Conservation (phyloP, 2,329 filamentous ascomycete species). For the Microdochium bolleyi region DNA sequence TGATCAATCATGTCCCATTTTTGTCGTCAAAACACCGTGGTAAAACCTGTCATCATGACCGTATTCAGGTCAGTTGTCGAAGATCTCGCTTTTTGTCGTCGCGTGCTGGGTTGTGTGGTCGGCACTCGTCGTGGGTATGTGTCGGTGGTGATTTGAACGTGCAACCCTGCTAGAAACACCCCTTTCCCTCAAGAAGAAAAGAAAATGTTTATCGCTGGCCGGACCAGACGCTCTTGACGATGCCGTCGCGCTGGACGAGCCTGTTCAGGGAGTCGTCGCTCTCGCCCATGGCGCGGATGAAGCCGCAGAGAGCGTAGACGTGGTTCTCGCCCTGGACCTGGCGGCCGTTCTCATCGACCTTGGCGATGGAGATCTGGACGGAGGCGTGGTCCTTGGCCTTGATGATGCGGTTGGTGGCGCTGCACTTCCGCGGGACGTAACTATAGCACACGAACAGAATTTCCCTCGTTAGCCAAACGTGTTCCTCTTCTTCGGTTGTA, state of each 20-base stretch:
- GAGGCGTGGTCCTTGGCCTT: conserved; percentile 99
- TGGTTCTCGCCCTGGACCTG: conserved; percentile 92
- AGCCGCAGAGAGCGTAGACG: conserved; percentile 93
- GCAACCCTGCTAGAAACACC: conserved; percentile 8
- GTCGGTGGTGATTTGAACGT: conserved; percentile 3
- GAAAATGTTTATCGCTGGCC: conserved; percentile 48
- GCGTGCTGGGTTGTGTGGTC: not conserved
- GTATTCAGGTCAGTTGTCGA: not conserved
- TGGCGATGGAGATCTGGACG: conserved; percentile 93
- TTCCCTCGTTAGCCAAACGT: conserved; percentile 15
- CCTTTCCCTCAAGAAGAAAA: conserved; percentile 2
- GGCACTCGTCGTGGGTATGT: not conserved
- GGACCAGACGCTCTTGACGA: conserved; percentile 96
- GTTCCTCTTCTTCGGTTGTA: conserved; percentile 2
- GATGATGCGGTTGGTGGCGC: conserved; percentile 99
- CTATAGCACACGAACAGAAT: conserved; percentile 33
- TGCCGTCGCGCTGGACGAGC: conserved; percentile 89
- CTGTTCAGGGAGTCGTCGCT: conserved; percentile 94
- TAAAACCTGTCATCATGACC: conserved; percentile 6
- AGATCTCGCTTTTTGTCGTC: not conserved
- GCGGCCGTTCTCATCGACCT: conserved; percentile 98
- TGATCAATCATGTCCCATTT: conserved; percentile 16
- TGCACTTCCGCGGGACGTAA: conserved; percentile 99
- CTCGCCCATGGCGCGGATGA: conserved; percentile 97
- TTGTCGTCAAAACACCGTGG: conserved; percentile 14